Evolutionary conservation across 192 early-diverging fungal species (phyloP).

Genomic region (Tieghemiomyces parasiticus): DNA sequence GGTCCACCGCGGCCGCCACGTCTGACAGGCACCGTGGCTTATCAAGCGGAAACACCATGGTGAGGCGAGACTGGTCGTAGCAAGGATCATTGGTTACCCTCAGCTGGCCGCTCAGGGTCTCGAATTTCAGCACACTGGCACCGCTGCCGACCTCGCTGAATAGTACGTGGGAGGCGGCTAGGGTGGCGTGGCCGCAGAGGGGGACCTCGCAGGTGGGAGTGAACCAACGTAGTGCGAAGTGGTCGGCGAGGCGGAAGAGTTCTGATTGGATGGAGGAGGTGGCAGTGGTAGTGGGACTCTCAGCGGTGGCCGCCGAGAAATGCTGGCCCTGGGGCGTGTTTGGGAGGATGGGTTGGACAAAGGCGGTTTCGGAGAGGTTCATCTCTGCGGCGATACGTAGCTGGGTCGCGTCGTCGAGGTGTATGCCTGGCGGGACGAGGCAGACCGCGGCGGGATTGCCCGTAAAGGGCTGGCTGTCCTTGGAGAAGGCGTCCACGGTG

Average conservation of each 20-base stretch:
- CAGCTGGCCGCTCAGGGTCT: conserved; percentile 21
- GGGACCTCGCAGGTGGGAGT: conserved; percentile 23
- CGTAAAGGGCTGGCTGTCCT: no score
- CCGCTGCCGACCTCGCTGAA: conserved; percentile 17
- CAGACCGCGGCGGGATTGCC: no score
- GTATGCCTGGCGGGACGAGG: no score
- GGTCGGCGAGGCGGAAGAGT: neutral
- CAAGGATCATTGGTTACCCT: neutral
- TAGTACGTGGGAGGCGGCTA: conserved; percentile 15
- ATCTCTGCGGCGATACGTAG: no score
- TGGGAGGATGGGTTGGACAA: no score
- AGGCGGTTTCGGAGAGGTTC: no score
- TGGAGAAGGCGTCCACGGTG: no score
- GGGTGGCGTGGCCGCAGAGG: conserved; percentile 26
- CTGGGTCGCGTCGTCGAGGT: no score
- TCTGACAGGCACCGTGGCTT: neutral
- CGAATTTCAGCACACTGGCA: conserved; percentile 14
- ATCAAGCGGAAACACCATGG: neutral
- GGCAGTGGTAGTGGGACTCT: no score
- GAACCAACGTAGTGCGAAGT: conserved; percentile 18
- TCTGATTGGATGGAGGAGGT: no score
- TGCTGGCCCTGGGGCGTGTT: no score
- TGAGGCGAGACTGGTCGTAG: neutral
- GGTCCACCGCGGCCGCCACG: neutral
- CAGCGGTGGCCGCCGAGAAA: no score